Base-by-base conservation (phyloP, 2,329 filamentous ascomycete genomes). In the Lasiodiplodia sp. region DNA sequence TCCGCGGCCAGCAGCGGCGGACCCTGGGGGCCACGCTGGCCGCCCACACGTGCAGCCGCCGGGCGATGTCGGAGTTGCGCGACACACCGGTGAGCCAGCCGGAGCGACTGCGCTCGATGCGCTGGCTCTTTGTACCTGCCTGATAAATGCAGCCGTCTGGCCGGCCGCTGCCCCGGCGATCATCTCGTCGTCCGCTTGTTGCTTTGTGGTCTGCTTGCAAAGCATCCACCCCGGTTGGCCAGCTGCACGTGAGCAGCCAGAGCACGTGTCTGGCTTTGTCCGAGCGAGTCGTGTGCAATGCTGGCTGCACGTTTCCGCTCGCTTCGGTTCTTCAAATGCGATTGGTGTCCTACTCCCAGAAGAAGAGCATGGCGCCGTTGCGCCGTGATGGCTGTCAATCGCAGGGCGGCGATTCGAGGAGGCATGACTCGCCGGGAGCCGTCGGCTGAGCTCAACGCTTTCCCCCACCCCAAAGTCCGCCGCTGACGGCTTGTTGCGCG, bases 391-490 rank as follows among this genome's bases (percentile, higher is more conserved):
- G 34, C 28, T 44, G 56, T 44, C 56, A 47, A 47, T 57, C 31
- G 31, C 55, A 57, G 31, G 18, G 10, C 55, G 55, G 31, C 38
- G 55, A 21, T 57, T 37, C n/a, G 18, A 57, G n/a, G 31, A 37
- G 23, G 55, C 40, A 51, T 64, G 60, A 51, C 47, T 49, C 28
- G 60, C 47, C 60, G 60, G 60, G 55, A 31, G 5, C 47, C 28
- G 28, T 64, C 60, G 47, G 60, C 40, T 64, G 44, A 51, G 60
- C 47, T 64, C 44, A 52, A 37, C 60, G 47, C 49, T 44, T 65
- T 55, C 65, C 66, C 66, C 66, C 18, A 21, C 62, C 66, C 66
- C 25, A 44, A 68, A 68, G 49, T 63, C 56, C 56, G 66, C 49
- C 37, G 40, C 31, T 47, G 44, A 62, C 47, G 66, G 55, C 65